Evolutionary conservation across 306 rosid genomes (phyloP), one percentile per base, ranked within the genome.

Genomic region (Hippophae rhamnoides): DNA sequence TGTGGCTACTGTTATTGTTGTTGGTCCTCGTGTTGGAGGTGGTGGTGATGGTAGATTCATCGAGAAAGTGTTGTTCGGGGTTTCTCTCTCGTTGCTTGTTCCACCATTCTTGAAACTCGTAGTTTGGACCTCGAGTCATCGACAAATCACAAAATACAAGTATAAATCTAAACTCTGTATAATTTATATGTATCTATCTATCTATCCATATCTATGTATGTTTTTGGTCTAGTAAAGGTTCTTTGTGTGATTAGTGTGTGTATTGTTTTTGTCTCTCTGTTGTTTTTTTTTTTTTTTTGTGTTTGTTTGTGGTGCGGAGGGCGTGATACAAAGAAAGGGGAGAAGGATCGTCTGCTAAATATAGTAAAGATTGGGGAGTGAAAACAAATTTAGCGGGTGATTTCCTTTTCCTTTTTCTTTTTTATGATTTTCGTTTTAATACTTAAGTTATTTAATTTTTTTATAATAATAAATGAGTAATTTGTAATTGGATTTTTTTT

Each of bases 31-130:
- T 31, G 38, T 31, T 31, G 38, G 38, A 68, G 6, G 81, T 57
- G 10, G 25, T 2, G 48, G 79, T 5, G 7, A 66, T 66, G 52
- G 74, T 71, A 8, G 66, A 8, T n/a, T 75, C 49, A 10, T 78
- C 82, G 26, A 56, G 68, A 25, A 71, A 11, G 55, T 31, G 65
- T 52, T 56, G 43, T n/a, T 72, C 85, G 43, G 67, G 65, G 59
- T 63, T 58, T 45, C 40, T 76, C 6, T 84, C 86, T 57, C 96
- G 74, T 54, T 92, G 95, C 71, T 87, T 76, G 82, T 92, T 92
- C 98, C 98, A 92, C 98, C 98, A 92, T 88, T 92, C 93, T 64
- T 87, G 98, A 71, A 92, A 92, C 82, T 92, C 98, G 27, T 75
- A 71, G 76, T 92, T 92, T 2, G 81, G 87, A 31, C 87, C 54